Base-by-base conservation (phyloP, 768 basidiomycete species). In the Boletus speciosus region DNA sequence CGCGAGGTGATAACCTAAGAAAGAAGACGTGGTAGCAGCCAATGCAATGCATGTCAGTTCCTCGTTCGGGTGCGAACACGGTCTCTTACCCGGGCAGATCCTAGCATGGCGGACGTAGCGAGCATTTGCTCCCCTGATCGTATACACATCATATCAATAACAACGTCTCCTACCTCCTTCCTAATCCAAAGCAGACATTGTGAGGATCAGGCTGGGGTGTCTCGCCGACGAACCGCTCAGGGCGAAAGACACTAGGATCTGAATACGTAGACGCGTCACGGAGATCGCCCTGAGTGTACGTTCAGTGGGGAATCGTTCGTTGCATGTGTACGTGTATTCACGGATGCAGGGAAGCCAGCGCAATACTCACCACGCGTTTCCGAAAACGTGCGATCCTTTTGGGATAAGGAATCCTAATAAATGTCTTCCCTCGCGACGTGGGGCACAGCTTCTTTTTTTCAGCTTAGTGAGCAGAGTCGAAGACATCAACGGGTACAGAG, bases 241-340 rank as follows among this genome's bases (percentile, higher is more conserved):
- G 73, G 3, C 54, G 59, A 51, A 75, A 75, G 1, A 40, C 53
- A 0, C 40, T 31, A 3, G 74, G 74, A 40, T 73, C 61, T 7
- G 66, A 61, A 49, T 76, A 75, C 11, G 46, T 66, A 5, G 72
- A 64, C 2, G 74, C 74, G 61, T 86, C 78, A 44, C 78, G 78
- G 1, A 81, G 67, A 66, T 78, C 23, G 66, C 69, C 82, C 84
- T 83, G 49, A 40, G 19, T 1, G 19, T 6, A 15, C 14, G 8
- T 45, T 35, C n/a, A 40, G 19, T 19, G 19, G 19, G 19, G 19
- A 19, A 19, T 19, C 19, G 19, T 19, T 19, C 19, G 19, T 36
- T 14, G 23, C 23, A 3, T 23, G 23, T 64, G 66, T 1, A 35
- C 29, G 9, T 70, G 23, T 23, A 23, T 23, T 23, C 23, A 43